Conservation (phyloP, 2,329 filamentous ascomycete species). For the Calonectria leucothoes region DNA sequence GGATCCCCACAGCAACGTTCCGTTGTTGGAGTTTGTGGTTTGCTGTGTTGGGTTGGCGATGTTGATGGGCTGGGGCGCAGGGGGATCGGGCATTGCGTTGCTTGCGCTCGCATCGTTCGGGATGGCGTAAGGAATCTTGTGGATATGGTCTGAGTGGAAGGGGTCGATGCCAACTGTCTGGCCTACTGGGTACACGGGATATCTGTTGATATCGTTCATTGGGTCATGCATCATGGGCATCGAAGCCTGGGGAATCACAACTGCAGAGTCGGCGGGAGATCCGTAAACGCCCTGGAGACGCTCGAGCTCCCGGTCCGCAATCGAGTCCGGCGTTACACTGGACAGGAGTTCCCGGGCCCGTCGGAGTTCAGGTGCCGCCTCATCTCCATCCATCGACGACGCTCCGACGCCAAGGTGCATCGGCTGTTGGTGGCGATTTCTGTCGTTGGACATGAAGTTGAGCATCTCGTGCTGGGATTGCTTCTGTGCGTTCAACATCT, state of each 20-base stretch:
- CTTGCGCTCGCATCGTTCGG: constrained; percentile 65
- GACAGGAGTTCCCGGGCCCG: constrained; percentile 68
- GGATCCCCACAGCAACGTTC: constrained; percentile 63
- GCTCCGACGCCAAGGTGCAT: constrained; percentile 50
- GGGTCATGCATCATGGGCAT: constrained; percentile 65
- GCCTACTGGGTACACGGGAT: constrained; percentile 90
- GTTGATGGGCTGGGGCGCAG: constrained; percentile 51
- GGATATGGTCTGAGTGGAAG: constrained; percentile 92
- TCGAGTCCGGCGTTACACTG: constrained; percentile 62
- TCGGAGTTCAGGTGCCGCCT: constrained; percentile 64
- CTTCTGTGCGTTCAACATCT: constrained; percentile 68
- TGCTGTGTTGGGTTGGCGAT: constrained; percentile 28
- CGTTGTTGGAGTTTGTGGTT: constrained; percentile 48
- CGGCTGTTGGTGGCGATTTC: constrained; percentile 47
- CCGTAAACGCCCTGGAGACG: constrained; percentile 66
- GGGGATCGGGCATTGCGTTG: constrained; percentile 49
- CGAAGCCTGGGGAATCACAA: constrained; percentile 52
- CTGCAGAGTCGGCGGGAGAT: constrained; percentile 65
- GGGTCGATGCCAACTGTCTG: constrained; percentile 93
- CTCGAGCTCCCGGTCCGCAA: constrained; percentile 66
- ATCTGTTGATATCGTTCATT: constrained; percentile 65
- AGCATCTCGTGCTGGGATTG: constrained; percentile 69
- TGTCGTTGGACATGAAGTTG: constrained; percentile 61
- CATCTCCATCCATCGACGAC: constrained; percentile 58
- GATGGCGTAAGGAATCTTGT: constrained; percentile 89